These are phyloP conservation scores for Ophiostoma angusticollis DNA, from an alignment of 2,329 filamentous ascomycete species.

Conservation along the genomic window DNA sequence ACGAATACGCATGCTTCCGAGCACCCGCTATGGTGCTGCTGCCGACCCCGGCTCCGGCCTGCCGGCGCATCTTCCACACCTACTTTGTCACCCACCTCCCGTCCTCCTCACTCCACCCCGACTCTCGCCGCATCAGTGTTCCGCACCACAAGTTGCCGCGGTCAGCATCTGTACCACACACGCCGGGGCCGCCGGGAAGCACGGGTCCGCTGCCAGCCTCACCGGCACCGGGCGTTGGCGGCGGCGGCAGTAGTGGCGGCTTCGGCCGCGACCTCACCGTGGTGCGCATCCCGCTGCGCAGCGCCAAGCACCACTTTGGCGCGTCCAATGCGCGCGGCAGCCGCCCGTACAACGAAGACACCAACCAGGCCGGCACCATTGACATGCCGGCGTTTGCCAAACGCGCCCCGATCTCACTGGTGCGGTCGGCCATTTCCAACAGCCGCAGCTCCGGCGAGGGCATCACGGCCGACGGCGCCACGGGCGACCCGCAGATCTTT, in stretches of 20 bases:
- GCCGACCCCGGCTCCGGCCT: not conserved
- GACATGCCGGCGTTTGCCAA: constrained; percentile 86
- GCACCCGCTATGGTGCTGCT: not conserved
- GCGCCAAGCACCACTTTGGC: constrained; percentile 93
- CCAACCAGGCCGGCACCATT: constrained; percentile 87
- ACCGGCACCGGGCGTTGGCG: constrained; percentile 26
- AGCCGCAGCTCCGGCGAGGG: constrained; percentile 43
- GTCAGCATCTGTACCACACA: constrained; percentile 70
- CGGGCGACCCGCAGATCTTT: constrained; percentile 86
- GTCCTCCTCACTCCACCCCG: constrained; percentile 83
- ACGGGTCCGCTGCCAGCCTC: constrained; percentile 43
- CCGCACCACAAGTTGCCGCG: constrained; percentile 79
- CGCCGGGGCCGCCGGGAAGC: constrained; percentile 29
- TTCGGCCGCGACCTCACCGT: constrained; percentile 68
- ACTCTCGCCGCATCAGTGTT: constrained; percentile 51
- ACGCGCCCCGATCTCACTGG: constrained; percentile 54
- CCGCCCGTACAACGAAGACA: constrained; percentile 83
- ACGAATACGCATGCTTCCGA: not conserved
- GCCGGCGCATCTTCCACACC: constrained; percentile 57
- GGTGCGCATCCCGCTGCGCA: constrained; percentile 83
- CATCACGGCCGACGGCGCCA: constrained; percentile 57
- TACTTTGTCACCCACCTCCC: constrained; percentile 97
- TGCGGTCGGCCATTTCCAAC: constrained; percentile 31
- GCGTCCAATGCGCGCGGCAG: constrained; percentile 66
- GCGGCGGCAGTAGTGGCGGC: constrained; percentile 27